Base-by-base conservation (phyloP, 345 rosid genomes). In the Eucalyptus dawsonii region DNA sequence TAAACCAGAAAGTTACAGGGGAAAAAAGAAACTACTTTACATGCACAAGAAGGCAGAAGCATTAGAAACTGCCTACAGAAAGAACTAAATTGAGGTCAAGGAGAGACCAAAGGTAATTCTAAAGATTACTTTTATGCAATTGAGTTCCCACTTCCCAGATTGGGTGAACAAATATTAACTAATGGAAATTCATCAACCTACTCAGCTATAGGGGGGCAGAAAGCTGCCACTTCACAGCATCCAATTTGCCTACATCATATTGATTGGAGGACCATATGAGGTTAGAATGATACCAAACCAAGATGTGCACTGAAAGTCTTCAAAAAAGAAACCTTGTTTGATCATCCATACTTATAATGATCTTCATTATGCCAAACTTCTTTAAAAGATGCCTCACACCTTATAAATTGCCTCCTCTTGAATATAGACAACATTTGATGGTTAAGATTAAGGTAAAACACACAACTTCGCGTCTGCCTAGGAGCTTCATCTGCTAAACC, bases 141-240 rank as follows among this genome's bases (percentile, higher is more conserved):
- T 29, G 72, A 62, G 72, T 62, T 62, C 17, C 34, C 72, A 29
- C 37, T 62, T 62, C 34, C 72, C 37, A 62, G 72, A 62, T 29
- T 62, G 72, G 72, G 19, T 14, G 17, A 62, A 62, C 16, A 62
- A 29, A 62, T 6, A 62, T 62, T 29, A 62, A 62, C 34, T 29
- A 62, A 13, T 14, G 16, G n/a, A 62, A 62, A 29, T 62, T 62
- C 17, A 62, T 62, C 72, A 62, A 0, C 72, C 72, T 62, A 29
- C 3, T 0, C 17, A 0, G 69, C 34, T 29, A 62, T 62, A 62
- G 2, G 2, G 2, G 17, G 34, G 72, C 72, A 62, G 72, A 62
- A 62, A 14, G 72, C 72, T 29, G 34, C 72, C 19, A 29, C 9
- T 29, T 62, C 34, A 62, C 37, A 29, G 72, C 72, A 62, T 29